phyloP scores from a whole-genome alignment of 1,139 yeast genomes.

The Nakaseomyces delphensis region DNA sequence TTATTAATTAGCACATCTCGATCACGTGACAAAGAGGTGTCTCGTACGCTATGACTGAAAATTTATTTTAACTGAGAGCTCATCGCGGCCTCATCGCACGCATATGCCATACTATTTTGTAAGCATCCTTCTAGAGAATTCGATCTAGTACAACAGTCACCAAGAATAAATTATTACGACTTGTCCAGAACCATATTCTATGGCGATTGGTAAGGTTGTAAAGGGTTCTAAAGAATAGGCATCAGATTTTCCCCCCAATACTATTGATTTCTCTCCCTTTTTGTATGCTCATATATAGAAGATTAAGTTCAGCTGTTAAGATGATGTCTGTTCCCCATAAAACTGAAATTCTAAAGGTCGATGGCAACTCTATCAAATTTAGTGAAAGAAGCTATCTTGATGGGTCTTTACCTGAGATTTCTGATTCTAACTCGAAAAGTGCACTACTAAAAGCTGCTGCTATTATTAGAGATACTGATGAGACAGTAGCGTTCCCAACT shows the following conservation, averaged over 20 bases:
- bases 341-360: constrained; percentile 40
- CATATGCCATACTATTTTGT: too few relatives aligned
- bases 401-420: constrained; percentile 37
- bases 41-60: neutral
- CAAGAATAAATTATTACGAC: too few relatives aligned
- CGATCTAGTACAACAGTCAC: too few relatives aligned
- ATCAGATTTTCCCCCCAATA: too few relatives aligned
- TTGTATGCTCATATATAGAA: constrained; percentile 2
- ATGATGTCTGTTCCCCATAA: constrained; percentile 4
- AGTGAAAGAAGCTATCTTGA: constrained; percentile 29
- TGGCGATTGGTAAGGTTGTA: too few relatives aligned
- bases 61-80: neutral
- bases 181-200: too few relatives aligned
- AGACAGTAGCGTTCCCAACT: constrained; percentile 87
- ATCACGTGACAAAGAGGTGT: neutral
- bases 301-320: neutral
- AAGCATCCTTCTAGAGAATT: too few relatives aligned
- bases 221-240: too few relatives aligned
- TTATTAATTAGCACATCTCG: neutral
- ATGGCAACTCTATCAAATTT: constrained; percentile 38
- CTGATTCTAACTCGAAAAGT: constrained; percentile 42
- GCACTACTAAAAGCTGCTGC: constrained; percentile 52
- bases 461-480: constrained; percentile 41
- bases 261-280: neutral
- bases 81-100: neutral